Evolutionary conservation across 768 basidiomycete species (phyloP).

Genomic region (Crepidotus variabilis): DNA sequence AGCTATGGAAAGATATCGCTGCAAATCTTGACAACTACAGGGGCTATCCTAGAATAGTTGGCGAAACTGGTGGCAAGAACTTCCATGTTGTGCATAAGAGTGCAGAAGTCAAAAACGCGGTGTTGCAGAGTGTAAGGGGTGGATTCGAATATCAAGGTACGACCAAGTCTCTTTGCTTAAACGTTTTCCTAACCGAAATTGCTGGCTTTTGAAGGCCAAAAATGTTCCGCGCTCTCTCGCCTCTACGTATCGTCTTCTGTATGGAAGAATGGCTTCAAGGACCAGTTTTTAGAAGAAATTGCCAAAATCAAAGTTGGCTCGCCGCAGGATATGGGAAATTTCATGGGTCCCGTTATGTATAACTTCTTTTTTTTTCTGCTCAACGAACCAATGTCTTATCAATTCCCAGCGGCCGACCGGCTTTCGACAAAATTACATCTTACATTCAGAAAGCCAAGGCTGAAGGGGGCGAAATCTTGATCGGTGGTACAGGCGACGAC

Average conservation of each 20-base stretch:
- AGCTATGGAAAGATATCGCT: constrained; percentile 95
- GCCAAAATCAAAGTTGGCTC: constrained; percentile 85
- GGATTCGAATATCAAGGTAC: constrained; percentile 95
- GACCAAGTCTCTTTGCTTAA: constrained; percentile 7
- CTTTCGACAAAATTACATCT: constrained; percentile 81
- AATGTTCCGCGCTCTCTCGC: constrained; percentile 93
- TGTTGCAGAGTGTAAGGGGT: constrained; percentile 78
- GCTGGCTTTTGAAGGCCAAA: constrained; percentile 64
- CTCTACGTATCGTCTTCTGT: constrained; percentile 84
- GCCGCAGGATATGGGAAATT: constrained; percentile 73
- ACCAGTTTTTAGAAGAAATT: constrained; percentile 67
- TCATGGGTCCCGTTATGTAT: constrained; percentile 96
- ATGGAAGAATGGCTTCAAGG: constrained; percentile 86
- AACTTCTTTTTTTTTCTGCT: constrained; percentile 13
- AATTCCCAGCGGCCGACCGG: constrained; percentile 62
- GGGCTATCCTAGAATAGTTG: constrained; percentile 91
- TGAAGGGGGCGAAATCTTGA: constrained; percentile 84
- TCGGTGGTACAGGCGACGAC: constrained; percentile 84
- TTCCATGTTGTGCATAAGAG: constrained; percentile 90
- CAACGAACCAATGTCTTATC: constrained; percentile 4
- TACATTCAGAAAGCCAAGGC: constrained; percentile 87
- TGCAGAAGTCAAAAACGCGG: constrained; percentile 89
- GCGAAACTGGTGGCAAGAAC: constrained; percentile 99
- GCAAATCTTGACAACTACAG: constrained; percentile 83
- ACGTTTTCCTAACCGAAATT: neutral